These are phyloP conservation scores for Monosporascus sp. DNA, from an alignment of 2,329 filamentous ascomycete species.

Conservation along the genomic window DNA sequence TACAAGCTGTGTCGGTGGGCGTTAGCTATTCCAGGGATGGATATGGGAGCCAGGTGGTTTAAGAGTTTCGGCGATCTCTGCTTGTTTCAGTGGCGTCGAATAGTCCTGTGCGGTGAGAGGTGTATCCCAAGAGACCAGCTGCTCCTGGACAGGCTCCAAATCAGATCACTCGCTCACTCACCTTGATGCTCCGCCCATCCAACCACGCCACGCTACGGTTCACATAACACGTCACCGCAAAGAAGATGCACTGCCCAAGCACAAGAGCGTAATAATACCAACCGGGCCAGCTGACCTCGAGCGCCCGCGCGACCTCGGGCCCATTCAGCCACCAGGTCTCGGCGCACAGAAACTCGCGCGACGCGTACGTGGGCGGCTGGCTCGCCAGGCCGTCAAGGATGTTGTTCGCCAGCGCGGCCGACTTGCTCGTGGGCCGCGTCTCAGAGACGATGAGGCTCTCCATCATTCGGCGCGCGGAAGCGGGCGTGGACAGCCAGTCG, in stretches of 20 bases:
- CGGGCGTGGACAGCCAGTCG: constrained; percentile 51
- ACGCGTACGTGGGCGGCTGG: constrained; percentile 61
- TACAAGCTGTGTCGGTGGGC: constrained; percentile 23
- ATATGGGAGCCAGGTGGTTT: too few relatives aligned
- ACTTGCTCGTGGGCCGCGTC: constrained; percentile 59
- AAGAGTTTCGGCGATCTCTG: too few relatives aligned
- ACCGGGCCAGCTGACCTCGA: constrained; percentile 53
- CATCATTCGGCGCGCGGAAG: constrained; percentile 57
- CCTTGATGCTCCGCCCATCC: constrained; percentile 46
- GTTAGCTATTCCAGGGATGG: not conserved
- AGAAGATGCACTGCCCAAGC: constrained; percentile 61
- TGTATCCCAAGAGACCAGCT: too few relatives aligned
- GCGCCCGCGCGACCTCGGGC: constrained; percentile 51
- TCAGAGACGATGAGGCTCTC: constrained; percentile 64
- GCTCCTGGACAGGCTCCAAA: too few relatives aligned
- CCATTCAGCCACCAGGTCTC: constrained; percentile 69
- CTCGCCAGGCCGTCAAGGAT: constrained; percentile 65
- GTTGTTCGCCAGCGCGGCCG: constrained; percentile 65
- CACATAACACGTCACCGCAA: constrained; percentile 50
- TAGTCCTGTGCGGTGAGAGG: too few relatives aligned
- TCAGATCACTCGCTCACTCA: constrained; percentile 16
- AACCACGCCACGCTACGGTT: constrained; percentile 32
- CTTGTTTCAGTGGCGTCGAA: too few relatives aligned
- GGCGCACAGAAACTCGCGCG: constrained; percentile 62
- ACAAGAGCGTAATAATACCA: constrained; percentile 57